Conservation (phyloP, 2,329 filamentous ascomycete species). For the Scytalidium sp. region DNA sequence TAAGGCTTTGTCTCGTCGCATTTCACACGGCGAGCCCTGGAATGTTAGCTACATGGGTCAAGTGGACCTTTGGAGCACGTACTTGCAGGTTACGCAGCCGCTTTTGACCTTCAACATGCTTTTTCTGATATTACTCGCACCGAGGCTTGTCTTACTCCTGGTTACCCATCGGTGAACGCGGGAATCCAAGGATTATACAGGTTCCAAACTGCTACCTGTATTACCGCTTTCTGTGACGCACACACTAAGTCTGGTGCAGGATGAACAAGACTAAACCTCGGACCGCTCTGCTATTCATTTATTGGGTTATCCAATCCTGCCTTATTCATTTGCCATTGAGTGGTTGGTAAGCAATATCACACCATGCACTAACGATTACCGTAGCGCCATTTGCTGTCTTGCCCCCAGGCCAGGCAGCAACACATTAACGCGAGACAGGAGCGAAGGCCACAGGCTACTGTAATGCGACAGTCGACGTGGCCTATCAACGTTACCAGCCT, state of each 20-base stretch:
- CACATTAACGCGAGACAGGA: too few relatives aligned
- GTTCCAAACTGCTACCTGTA: not conserved
- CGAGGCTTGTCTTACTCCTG: too few relatives aligned
- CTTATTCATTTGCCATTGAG: too few relatives aligned
- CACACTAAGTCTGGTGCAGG: not conserved
- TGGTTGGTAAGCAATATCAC: too few relatives aligned
- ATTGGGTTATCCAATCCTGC: not conserved
- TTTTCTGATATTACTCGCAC: not conserved
- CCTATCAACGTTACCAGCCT: too few relatives aligned
- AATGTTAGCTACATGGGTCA: not conserved
- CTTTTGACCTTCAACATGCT: not conserved
- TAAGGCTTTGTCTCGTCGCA: constrained; percentile 12
- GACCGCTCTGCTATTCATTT: not conserved
- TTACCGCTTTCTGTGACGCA: not conserved
- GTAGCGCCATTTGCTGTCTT: too few relatives aligned
- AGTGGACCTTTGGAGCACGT: not conserved
- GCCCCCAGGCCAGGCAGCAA: too few relatives aligned
- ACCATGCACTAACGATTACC: too few relatives aligned
- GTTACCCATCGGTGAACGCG: not conserved
- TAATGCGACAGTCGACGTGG: too few relatives aligned
- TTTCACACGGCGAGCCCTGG: constrained; percentile 13
- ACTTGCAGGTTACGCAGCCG: not conserved
- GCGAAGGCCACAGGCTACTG: too few relatives aligned
- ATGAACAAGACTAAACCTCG: not conserved
- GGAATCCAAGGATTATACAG: not conserved